Base-by-base conservation (phyloP, 1,139 yeast species). In the Debaryomycetaceae sp. region DNA sequence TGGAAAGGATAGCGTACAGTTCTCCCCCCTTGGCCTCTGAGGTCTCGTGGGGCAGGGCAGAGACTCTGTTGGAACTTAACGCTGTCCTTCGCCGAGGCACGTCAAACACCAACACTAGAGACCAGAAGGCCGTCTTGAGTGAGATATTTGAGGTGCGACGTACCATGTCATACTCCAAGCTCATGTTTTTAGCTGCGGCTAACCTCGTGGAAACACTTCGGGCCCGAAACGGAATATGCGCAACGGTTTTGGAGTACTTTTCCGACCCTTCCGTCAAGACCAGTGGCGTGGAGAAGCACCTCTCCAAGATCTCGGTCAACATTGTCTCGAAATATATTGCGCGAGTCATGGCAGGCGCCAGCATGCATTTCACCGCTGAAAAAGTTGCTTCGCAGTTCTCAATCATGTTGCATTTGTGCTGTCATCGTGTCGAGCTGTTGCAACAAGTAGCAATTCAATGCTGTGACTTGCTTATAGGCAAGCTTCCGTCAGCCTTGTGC, bases 1-100 rank as follows among this genome's bases (percentile, higher is more conserved):
- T 92, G 30, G 67, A 70, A 43, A 62, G 76, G 33, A 81, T 92
- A 43, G 97, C 98, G 0, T 73, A 79, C 44, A 80, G 72, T 44
- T 70, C 96, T 4, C 98, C 98, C 4, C 93, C 97, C 1, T 68
- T 92, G 34, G 96, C 95, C 0, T 80, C 95, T 3, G 95, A 85
- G 42, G 61, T 71, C 13, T 78, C 93, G 2, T 77, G 93, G 61
- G 80, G 80, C 48, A 76, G 87, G 45, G 79, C 90, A 15, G 98
- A 90, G 49, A 82, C 94, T 16, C 85, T 95, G 4, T 67, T 90
- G 39, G 97, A 92, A 44, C 68, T 90, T 57, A 90, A 90, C 48
- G 81, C 95, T 2, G 86, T 92, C 22, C 66, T 92, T 35, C 74
- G 95, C 48, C 70, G 97, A 39, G 95, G 95, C 4, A 78, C 95